Evolutionary conservation across 768 basidiomycete species (phyloP), one percentile per base, ranked within the genome.

Genomic region (Termitomyces sp.): DNA sequence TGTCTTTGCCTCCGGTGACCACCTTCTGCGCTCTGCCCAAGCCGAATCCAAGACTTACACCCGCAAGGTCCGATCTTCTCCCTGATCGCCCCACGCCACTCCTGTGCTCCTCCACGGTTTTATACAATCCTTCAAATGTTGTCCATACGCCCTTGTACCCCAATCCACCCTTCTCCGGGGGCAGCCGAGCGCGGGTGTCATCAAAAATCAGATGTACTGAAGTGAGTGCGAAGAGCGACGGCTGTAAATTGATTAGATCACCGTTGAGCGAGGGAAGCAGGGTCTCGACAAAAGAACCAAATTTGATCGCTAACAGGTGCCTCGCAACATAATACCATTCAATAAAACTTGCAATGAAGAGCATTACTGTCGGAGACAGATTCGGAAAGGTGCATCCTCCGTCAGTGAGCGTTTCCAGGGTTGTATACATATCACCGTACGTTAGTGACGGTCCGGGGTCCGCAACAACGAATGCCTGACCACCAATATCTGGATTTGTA

Each of bases 361-460:
- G 77, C 83, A 90, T 83, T 26, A 76, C 37, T 0, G 87, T 88
- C 3, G 84, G 76, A 1, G 87, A 84, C 6, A 89, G 35, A 15
- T 64, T 45, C 0, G 77, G 78, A 71, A 88, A 89, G 3, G 66
- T 68, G 44, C 78, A 81, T 54, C 81, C 79, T 6, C 82, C 79
- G n/a, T 78, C 75, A 5, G 79, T 77, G 42, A 91, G 75, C 3
- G 81, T 78, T 35, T 74, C 73, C 37, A 91, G 72, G 3, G 72
- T 74, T 26, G 70, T 71, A 64, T 87, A 83, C 30, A 82, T 70
- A 61, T 91, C 89, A 17, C 86, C 81, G 55, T 76, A 85, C 5
- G 85, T 84, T 2, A 77, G 68, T 15, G 84, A 78, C 0, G 82
- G 80, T 8, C 86, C 86, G 1, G 86, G 78, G 65, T 91, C 87